Evolutionary conservation across 768 basidiomycete genomes (phyloP), one percentile per base, ranked within the genome.

Genomic region (Rossbeevera mucosa): DNA sequence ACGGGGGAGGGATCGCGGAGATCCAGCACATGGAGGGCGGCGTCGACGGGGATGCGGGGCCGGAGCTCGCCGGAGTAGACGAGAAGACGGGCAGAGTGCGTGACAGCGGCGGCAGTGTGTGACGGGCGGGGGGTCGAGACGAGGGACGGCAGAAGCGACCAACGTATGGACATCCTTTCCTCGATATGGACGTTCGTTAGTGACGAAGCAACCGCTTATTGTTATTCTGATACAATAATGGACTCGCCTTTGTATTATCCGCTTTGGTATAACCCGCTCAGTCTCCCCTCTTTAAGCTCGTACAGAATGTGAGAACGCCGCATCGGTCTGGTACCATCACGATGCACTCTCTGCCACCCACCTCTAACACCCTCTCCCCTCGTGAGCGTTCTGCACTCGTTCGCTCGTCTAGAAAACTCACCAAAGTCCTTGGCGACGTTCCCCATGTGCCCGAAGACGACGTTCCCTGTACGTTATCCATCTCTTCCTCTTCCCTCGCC

Each of bases 371-470:
- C 16, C 64, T 82, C 46, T 76, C 79, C 7, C 55, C 73, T 1
- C 60, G 73, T 21, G 79, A 84, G 63, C 78, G 82, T n/a, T 63
- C 72, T 8, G 79, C 79, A 48, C 75, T 86, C 21, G 59, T 82
- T 26, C 80, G 81, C 25, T 76, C 78, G 22, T 77, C 81, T 20
- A 79, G 75, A 59, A 86, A 85, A 68, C 74, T 86, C 20, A 76
- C 77, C 20, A 76, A 79, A 42, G 65, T 86, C 11, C 68, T 86
- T 11, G 84, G 84, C 12, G 71, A 74, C 18, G 78, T 81, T 14
- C 84, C 83, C n/a, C 80, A 77, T 52, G 69, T 84, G 28, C 55
- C 80, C 11, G 82, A 85, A 22, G 59, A 51, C 29, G 26, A 36
- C 33, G 11, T 36, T 36, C 33, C 33, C n/a, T 9, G 59, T 61